These are phyloP conservation scores for Tolypocladium inflatum DNA, from an alignment of 2,329 filamentous ascomycete genomes.

Conservation along the genomic window DNA sequence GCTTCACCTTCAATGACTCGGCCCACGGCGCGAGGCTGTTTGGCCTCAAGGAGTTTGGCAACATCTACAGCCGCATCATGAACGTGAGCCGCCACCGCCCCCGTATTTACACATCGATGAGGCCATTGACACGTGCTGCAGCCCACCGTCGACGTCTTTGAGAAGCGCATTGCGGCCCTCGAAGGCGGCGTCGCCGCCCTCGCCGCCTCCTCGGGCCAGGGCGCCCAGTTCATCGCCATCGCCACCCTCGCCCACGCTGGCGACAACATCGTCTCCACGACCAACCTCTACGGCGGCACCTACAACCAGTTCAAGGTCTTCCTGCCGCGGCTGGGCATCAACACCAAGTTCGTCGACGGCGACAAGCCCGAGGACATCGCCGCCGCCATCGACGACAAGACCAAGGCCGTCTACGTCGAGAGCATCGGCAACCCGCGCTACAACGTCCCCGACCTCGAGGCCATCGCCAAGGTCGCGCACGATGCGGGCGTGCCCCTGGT, in stretches of 20 bases:
- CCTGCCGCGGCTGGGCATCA: conserved; percentile 76
- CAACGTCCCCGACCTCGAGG: conserved; percentile 86
- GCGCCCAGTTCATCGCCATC: conserved; percentile 87
- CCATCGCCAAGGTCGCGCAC: conserved; percentile 71
- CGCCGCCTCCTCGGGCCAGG: conserved; percentile 76
- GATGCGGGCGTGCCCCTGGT: conserved; percentile 57
- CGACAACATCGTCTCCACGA: conserved; percentile 88
- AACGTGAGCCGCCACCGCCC: conserved; percentile 49
- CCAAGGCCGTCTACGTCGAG: conserved; percentile 87
- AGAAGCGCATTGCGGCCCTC: conserved; percentile 91
- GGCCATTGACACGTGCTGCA: conserved; percentile 19
- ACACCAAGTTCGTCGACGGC: conserved; percentile 77
- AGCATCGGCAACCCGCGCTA: conserved; percentile 90
- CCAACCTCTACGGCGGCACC: conserved; percentile 87
- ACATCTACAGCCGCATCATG: conserved; percentile 96
- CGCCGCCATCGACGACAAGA: conserved; percentile 80
- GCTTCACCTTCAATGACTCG: conserved; percentile 89
- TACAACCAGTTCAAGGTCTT: conserved; percentile 97
- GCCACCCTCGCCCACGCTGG: conserved; percentile 74
- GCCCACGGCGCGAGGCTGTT: conserved; percentile 93
- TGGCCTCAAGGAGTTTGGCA: conserved; percentile 91
- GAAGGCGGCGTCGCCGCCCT: conserved; percentile 86
- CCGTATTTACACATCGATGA: background rate
- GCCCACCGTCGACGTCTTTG: conserved; percentile 92
- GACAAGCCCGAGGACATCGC: conserved; percentile 73